A percentile compares a stretch with the other conserved stretches of the same genome.
Evolutionary conservation across 495 filamentous ascomycete genomes (phyloP).

Genomic region (Alectoria sarmentosa): DNA sequence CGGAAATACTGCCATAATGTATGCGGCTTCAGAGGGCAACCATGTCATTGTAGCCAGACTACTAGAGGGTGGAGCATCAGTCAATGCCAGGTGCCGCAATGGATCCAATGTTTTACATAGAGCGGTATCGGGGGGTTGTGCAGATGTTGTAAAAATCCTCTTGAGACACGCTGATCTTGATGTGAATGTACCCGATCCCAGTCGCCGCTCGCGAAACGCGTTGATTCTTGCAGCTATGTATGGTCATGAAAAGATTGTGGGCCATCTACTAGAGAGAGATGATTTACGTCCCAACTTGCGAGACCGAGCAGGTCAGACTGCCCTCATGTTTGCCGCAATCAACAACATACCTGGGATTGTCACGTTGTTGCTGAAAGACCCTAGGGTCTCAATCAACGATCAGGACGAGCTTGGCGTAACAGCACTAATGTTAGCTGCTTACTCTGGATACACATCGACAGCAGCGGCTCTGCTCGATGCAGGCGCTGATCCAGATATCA

Average conservation of each 20-base stretch:
- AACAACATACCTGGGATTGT: slow-evolving; percentile 3
- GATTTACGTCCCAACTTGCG: slow-evolving; percentile 15
- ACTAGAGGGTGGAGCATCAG: slow-evolving; percentile 13
- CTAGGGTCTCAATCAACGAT: slow-evolving; percentile 10
- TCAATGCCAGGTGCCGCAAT: slow-evolving; percentile 5
- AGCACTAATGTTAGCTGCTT: slow-evolving; percentile 12
- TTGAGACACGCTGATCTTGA: slow-evolving; percentile 12
- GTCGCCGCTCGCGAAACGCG: slow-evolving; percentile 8
- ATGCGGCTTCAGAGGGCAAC: slow-evolving; percentile 26
- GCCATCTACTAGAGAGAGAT: slow-evolving; percentile 9
- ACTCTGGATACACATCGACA: background rate
- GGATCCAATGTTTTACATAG: slow-evolving; percentile 15
- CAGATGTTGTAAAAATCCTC: slow-evolving; percentile 5
- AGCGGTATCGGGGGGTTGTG: slow-evolving; percentile 10
- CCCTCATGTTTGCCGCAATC: slow-evolving; percentile 18
- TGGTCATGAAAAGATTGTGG: slow-evolving; percentile 1
- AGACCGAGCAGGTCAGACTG: slow-evolving; percentile 14
- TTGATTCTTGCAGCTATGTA: slow-evolving; percentile 20
- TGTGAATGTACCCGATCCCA: slow-evolving; percentile 12
- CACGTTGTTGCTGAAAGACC: slow-evolving; percentile 7
- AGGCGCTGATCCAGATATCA: slow-evolving; percentile 14
- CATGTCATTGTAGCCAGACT: slow-evolving; percentile 17
- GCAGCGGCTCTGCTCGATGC: slow-evolving; percentile 11
- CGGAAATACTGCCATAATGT: slow-evolving; percentile 26
- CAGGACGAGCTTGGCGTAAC: background rate